Conservation (phyloP, 306 rosid genomes). For the Prunus fruticosa region DNA sequence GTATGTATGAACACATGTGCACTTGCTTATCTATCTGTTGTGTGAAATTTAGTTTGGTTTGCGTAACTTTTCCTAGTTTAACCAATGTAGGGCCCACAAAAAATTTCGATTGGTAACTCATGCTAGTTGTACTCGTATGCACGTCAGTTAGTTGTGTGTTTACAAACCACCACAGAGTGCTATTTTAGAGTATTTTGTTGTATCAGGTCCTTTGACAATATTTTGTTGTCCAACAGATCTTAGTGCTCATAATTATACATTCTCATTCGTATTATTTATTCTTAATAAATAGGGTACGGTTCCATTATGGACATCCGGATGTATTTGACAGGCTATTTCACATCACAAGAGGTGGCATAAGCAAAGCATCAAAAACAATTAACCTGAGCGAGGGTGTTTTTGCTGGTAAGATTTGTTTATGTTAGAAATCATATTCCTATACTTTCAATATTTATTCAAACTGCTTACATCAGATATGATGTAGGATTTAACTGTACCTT, state of each 20-base stretch:
- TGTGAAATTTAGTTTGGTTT: neutral
- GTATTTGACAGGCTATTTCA: constrained; percentile 90
- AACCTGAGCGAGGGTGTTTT: constrained; percentile 96
- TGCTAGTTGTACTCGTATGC: neutral
- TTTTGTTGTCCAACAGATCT: neutral
- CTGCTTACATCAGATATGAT: constrained; percentile 13
- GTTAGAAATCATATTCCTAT: constrained; percentile 6
- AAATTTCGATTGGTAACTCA: neutral
- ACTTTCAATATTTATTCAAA: neutral
- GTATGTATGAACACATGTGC: neutral
- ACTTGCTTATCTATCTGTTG: neutral
- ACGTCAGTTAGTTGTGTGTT: neutral
- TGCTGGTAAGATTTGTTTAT: constrained; percentile 61
- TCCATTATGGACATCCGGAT: constrained; percentile 98
- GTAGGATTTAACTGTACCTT: constrained; percentile 83
- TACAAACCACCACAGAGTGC: neutral
- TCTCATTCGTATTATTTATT: constrained; percentile 21
- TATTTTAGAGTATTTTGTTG: too few relatives aligned
- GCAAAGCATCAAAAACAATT: constrained; percentile 96
- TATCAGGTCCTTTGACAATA: too few relatives aligned
- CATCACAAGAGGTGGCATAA: constrained; percentile 92
- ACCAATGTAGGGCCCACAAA: neutral
- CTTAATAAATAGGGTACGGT: constrained; percentile 65
- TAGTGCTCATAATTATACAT: constrained; percentile 1
- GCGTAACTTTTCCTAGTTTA: neutral